These are phyloP conservation scores for Salix brachista DNA, from an alignment of 345 rosid species.

Conservation along the genomic window DNA sequence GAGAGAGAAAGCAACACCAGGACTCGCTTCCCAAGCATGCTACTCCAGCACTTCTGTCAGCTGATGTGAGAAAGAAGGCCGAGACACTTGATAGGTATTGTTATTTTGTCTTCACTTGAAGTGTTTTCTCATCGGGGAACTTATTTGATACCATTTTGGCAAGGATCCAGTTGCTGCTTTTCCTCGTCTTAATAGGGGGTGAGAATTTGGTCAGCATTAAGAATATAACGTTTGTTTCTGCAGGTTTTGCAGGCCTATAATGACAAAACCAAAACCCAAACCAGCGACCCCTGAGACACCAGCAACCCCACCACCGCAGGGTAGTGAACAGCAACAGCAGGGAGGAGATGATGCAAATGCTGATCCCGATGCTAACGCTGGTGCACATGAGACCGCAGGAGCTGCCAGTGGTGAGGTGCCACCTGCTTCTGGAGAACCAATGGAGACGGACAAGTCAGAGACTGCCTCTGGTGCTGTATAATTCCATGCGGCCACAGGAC, in stretches of 20 bases:
- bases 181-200: neutral
- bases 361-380: slow-evolving; percentile 2
- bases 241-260: slow-evolving; percentile 84
- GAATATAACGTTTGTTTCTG: neutral
- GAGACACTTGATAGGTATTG: slow-evolving; percentile 75
- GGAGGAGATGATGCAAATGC: slow-evolving; percentile 23
- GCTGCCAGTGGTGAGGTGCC: slow-evolving; percentile 36
- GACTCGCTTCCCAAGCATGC: slow-evolving; percentile 76
- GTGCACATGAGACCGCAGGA: slow-evolving; percentile 18
- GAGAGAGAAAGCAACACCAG: slow-evolving; percentile 78
- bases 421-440: slow-evolving; percentile 52
- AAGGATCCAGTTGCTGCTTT: neutral
- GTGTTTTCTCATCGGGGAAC: neutral
- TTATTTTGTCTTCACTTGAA: neutral
- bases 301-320: slow-evolving; percentile 46
- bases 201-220: neutral
- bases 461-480: slow-evolving; percentile 24
- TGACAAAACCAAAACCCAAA: slow-evolving; percentile 84
- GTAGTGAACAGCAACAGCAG: slow-evolving; percentile 34
- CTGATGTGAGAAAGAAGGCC: slow-evolving; percentile 71
- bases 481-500: neutral
- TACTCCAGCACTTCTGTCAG: slow-evolving; percentile 64
- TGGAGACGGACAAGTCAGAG: slow-evolving; percentile 69
- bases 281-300: slow-evolving; percentile 61
- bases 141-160: neutral